Base-by-base conservation (phyloP, 352 stramenopile genomes). In the Pythium graminicola region DNA sequence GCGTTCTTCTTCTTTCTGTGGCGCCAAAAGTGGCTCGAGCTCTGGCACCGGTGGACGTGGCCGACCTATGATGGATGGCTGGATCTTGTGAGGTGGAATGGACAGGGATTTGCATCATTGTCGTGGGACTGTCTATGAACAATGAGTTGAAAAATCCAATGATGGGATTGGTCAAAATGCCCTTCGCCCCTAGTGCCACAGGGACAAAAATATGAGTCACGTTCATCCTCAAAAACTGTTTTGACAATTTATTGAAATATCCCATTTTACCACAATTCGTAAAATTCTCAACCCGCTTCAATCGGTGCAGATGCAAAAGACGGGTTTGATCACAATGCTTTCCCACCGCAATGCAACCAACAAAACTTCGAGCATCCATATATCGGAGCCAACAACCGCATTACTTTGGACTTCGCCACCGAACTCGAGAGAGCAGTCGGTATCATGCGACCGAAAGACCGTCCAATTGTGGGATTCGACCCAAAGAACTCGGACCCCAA, bases 311-410 rank as follows among this genome's bases (percentile, higher is more conserved):
- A 65, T 43, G 19, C 35, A 50, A 22, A 66, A 66, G 2, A 62
- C 39, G 0, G 46, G 47, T 11, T 48, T 41, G 13, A 41, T 23
- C 26, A 61, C 46, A 8, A 50, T 14, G 24, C 3, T 29, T 27
- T 66, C 59, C 51, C 59, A 66, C 24, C 53, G 59, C 26, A 62
- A 26, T 9, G 27, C 47, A 28, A 61, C 54, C 16, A 66, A 32
- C 33, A 66, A 29, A 31, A 66, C 26, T 23, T 66, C 59, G 32
- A 66, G 24, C 59, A 66, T 66, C 59, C 59, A 67, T 33, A 54
- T 43, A 22, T 54, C 47, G 16, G 47, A 50, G 14, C 50, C 44
- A 1, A 50, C 4, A 0, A 62, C 52, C 0, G 48, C 20, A 19
- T 40, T 62, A 20, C 46, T 48, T n/a, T 55, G 46, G 3, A 67